A percentile compares a stretch with the other conserved stretches of the same genome.
Evolutionary conservation across 2,329 filamentous ascomycete genomes (phyloP).

Genomic region (Fusarium bulbicola): DNA sequence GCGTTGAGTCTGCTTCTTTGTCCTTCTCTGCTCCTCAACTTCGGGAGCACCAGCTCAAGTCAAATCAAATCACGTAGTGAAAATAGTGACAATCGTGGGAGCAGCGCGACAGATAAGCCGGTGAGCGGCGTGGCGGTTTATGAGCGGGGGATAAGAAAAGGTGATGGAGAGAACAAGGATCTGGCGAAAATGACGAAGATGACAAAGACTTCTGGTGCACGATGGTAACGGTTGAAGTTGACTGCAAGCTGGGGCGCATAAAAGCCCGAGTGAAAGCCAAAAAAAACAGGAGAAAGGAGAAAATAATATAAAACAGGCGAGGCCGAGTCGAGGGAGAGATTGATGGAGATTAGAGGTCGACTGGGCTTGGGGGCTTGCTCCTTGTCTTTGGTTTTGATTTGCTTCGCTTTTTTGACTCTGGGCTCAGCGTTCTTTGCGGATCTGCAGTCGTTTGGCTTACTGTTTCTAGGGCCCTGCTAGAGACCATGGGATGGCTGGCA

Average conservation of each 20-base stretch:
- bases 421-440: conserved; percentile 31
- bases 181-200: conserved; percentile 38
- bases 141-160: conserved; percentile 30
- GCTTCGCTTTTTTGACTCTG: conserved; percentile 32
- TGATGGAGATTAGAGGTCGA: conserved; percentile 21
- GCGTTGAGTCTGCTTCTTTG: not conserved
- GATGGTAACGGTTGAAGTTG: conserved; percentile 12
- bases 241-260: conserved; percentile 5
- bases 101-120: conserved; percentile 10
- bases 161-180: conserved; percentile 34
- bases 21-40: conserved; percentile 15
- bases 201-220: conserved; percentile 31
- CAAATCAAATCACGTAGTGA: conserved; percentile 6
- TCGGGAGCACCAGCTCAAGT: conserved; percentile 2
- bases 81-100: conserved; percentile 11
- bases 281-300: not conserved
- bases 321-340: conserved; percentile 22
- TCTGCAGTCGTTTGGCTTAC: conserved; percentile 34
- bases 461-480: conserved; percentile 19
- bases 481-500: conserved; percentile 36
- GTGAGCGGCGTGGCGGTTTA: conserved; percentile 31
- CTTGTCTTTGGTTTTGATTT: conserved; percentile 35
- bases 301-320: conserved; percentile 12
- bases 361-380: conserved; percentile 23
- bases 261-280: not conserved